Conservation (phyloP, 768 basidiomycete genomes). For the Pilatotrama ljubarskyi region DNA sequence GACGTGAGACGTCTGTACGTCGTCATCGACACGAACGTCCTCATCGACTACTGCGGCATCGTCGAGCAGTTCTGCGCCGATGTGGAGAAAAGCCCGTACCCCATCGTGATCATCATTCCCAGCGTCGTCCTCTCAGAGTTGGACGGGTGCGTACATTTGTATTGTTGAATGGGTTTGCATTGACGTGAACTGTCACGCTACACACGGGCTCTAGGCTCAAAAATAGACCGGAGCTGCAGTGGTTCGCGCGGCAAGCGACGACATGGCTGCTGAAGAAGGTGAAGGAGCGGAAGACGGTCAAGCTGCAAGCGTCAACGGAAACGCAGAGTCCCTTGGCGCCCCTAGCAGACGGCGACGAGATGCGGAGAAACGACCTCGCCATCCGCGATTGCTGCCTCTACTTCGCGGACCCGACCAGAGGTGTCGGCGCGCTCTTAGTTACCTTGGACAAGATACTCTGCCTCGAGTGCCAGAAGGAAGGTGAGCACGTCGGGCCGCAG, state of each 20-base stretch:
- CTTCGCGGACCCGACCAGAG: slow-evolving; percentile 42
- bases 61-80: slow-evolving; percentile 66
- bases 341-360: slow-evolving; percentile 10
- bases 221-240: slow-evolving; percentile 44
- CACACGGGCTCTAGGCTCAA: slow-evolving; percentile 39
- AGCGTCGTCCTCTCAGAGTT: slow-evolving; percentile 77
- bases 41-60: slow-evolving; percentile 65
- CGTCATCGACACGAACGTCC: slow-evolving; percentile 79
- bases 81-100: slow-evolving; percentile 48
- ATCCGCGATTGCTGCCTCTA: slow-evolving; percentile 78
- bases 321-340: slow-evolving; percentile 15
- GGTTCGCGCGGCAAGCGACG: slow-evolving; percentile 62
- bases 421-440: slow-evolving; percentile 56
- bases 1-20: slow-evolving; percentile 41
- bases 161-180: not conserved
- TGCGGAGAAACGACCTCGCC: slow-evolving; percentile 56
- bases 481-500: slow-evolving; percentile 33
- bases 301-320: slow-evolving; percentile 34
- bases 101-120: slow-evolving; percentile 67
- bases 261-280: slow-evolving; percentile 36
- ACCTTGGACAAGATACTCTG: slow-evolving; percentile 71
- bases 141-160: slow-evolving; percentile 52
- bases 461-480: slow-evolving; percentile 48
- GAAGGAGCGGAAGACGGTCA: slow-evolving; percentile 29
- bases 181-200: not conserved